phyloP scores from a whole-genome alignment of 805 yeast genomes.

The Schwanniomyces pseudopolymorphus region DNA sequence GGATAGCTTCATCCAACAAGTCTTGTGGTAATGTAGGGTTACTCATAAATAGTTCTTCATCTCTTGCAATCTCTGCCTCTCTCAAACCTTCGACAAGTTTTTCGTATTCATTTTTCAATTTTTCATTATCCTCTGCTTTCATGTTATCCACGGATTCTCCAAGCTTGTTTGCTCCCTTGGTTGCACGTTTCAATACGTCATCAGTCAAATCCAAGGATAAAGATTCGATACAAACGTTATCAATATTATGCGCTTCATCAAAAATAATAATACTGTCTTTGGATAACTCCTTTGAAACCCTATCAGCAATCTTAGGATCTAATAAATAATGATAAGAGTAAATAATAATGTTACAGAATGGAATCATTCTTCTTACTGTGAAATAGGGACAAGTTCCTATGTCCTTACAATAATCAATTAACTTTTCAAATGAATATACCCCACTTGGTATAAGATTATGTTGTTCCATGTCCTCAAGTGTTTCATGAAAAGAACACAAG shows the following conservation, averaged over 20 bases:
- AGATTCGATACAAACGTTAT: slow-evolving; percentile 97
- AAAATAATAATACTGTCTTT: slow-evolving; percentile 92
- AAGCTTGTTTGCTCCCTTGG: slow-evolving; percentile 80
- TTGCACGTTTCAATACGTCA: slow-evolving; percentile 80
- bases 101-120: slow-evolving; percentile 86
- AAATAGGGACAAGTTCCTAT: slow-evolving; percentile 93
- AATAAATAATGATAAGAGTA: slow-evolving; percentile 94
- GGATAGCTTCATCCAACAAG: slow-evolving; percentile 86
- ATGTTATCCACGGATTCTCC: slow-evolving; percentile 83
- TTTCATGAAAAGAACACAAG: slow-evolving; percentile 89
- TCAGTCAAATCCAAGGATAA: slow-evolving; percentile 89
- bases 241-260: slow-evolving; percentile 98
- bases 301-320: slow-evolving; percentile 95
- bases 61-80: slow-evolving; percentile 66
- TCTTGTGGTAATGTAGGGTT: slow-evolving; percentile 88
- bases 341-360: slow-evolving; percentile 88
- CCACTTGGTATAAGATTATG: slow-evolving; percentile 89
- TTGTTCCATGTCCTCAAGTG: slow-evolving; percentile 81
- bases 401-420: slow-evolving; percentile 72
- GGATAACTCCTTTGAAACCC: slow-evolving; percentile 89
- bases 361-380: slow-evolving; percentile 96
- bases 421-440: slow-evolving; percentile 88
- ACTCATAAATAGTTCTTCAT: slow-evolving; percentile 71
- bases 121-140: slow-evolving; percentile 77
- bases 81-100: slow-evolving; percentile 86